Percentiles rank a stretch among this genome's conserved stretches.
phyloP scores from a whole-genome alignment of 208 protist genomes.

The Acanthamoeba quina region DNA sequence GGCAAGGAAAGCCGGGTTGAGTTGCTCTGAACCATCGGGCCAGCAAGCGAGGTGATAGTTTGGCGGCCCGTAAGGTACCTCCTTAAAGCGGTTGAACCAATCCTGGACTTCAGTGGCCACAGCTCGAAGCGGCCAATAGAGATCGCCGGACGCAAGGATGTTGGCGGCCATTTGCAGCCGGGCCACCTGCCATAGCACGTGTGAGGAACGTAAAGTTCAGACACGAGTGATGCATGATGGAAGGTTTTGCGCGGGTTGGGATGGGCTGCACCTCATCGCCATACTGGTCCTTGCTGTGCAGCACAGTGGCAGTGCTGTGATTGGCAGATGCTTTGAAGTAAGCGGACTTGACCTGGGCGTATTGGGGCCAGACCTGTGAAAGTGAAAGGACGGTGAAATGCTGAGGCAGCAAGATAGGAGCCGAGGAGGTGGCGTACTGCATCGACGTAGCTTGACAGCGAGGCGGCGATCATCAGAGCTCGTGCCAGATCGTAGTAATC shows the following conservation, averaged over 20 bases:
- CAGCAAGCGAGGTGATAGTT: too few species aligned
- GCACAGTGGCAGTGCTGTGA: neutral
- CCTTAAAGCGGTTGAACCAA: constrained; percentile 26
- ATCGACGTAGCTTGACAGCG: neutral
- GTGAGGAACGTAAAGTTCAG: neutral
- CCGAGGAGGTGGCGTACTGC: neutral
- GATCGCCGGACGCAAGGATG: neutral
- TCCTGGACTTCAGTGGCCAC: neutral
- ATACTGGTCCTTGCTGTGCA: constrained; percentile 52
- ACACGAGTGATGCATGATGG: neutral
- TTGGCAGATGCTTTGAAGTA: constrained; percentile 34
- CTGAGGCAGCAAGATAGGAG: neutral
- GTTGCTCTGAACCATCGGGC: neutral
- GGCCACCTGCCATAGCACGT: neutral
- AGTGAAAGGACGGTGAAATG: neutral
- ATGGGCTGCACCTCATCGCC: neutral
- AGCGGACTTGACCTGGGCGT: constrained; percentile 11
- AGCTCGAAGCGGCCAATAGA: neutral
- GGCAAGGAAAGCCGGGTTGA: neutral
- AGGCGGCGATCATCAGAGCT: neutral
- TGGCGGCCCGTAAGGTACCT: neutral
- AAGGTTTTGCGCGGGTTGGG: too few species aligned
- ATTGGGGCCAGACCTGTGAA: neutral
- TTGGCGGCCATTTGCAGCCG: neutral
- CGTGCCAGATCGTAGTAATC: constrained; percentile 23